Evolutionary conservation across 2,329 filamentous ascomycete genomes (phyloP).

Genomic region (Paecilomyces variotii): DNA sequence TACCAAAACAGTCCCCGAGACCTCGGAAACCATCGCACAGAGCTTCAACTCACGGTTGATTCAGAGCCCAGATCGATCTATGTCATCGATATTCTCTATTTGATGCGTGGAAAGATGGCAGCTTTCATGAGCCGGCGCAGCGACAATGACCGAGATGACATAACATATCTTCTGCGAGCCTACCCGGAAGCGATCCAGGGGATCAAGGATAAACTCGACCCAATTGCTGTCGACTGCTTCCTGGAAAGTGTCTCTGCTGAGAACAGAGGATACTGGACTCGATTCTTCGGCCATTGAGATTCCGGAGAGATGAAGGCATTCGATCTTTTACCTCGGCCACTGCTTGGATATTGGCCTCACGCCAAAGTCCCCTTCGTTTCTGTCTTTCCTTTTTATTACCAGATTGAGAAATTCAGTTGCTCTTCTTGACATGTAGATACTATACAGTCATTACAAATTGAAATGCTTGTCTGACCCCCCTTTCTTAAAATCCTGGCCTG

Average conservation of each 20-base stretch:
- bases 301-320: no score
- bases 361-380: no score
- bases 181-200: not conserved
- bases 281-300: not conserved
- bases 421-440: no score
- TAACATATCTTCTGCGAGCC: not conserved
- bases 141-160: not conserved
- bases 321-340: no score
- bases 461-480: not conserved
- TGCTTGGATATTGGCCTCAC: no score
- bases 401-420: no score
- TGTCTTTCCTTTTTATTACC: no score
- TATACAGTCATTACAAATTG: not conserved
- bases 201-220: not conserved
- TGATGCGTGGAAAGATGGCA: not conserved
- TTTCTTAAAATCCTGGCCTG: not conserved
- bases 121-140: not conserved
- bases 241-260: not conserved
- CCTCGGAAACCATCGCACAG: not conserved
- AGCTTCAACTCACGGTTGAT: not conserved
- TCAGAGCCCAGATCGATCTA: not conserved
- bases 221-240: not conserved
- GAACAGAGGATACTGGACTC: not conserved
- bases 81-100: not conserved
- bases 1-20: not conserved